These are phyloP conservation scores for Fusarium acutatum DNA, from an alignment of 2,329 filamentous ascomycete species.

Conservation along the genomic window DNA sequence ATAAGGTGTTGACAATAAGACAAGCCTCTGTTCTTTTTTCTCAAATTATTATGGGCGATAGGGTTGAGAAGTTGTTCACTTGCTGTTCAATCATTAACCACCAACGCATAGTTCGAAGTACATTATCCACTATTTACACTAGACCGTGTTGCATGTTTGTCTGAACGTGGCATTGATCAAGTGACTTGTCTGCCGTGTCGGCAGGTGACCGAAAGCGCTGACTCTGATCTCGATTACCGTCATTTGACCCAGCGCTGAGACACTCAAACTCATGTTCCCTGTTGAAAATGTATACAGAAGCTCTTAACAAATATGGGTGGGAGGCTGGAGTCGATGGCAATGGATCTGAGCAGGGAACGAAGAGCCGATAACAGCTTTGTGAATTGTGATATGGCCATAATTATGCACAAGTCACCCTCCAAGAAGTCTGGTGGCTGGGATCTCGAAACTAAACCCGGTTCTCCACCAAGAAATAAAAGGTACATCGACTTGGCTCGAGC, in stretches of 20 bases:
- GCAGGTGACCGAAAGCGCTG: slow-evolving; percentile 14
- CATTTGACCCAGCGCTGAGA: slow-evolving; percentile 21
- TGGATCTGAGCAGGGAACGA: not conserved
- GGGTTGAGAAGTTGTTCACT: not conserved
- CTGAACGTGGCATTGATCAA: not conserved
- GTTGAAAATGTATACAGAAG: not conserved
- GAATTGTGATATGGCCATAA: not conserved
- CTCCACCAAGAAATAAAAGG: not conserved
- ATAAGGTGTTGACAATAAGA: not conserved
- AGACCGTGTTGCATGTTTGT: not conserved
- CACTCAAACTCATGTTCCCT: not conserved
- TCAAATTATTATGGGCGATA: not conserved
- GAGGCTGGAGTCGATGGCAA: not conserved
- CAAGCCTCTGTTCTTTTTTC: not conserved
- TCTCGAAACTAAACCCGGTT: not conserved
- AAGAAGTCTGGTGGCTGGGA: slow-evolving; percentile 15
- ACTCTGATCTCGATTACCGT: slow-evolving; percentile 1
- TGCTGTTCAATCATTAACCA: not conserved
- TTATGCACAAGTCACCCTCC: not conserved
- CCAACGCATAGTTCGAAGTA: not conserved
- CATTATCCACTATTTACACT: not conserved
- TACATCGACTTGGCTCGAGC: not conserved
- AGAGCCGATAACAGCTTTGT: not conserved
- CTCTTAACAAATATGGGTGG: not conserved
- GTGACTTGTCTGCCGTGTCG: slow-evolving; percentile 8